Conservation (phyloP, 2,329 filamentous ascomycete genomes). For the Fusarium humuli region DNA sequence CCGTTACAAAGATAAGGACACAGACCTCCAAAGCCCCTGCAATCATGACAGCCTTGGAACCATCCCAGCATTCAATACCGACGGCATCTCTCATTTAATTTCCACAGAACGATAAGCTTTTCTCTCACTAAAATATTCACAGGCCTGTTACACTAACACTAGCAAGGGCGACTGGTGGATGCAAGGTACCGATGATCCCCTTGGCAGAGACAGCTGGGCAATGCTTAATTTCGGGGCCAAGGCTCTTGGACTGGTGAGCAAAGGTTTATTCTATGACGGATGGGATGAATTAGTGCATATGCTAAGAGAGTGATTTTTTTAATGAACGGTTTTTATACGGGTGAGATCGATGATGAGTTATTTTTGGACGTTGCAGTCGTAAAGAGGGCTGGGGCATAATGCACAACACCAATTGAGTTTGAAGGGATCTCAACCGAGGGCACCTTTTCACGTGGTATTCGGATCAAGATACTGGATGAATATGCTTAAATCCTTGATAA, state of each 20-base stretch:
- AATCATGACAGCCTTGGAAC: neutral
- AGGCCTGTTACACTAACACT: neutral
- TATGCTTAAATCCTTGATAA: neutral
- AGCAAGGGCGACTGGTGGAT: conserved; percentile 12
- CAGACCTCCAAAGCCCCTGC: neutral
- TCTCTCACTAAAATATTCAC: neutral
- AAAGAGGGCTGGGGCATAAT: neutral
- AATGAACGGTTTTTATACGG: neutral
- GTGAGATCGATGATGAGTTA: conserved; percentile 24
- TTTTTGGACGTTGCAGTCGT: conserved; percentile 13
- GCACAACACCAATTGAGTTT: neutral
- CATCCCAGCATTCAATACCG: neutral
- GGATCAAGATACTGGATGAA: neutral
- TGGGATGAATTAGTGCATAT: conserved; percentile 17
- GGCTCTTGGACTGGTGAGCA: neutral
- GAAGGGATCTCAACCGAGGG: neutral
- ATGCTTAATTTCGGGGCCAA: conserved; percentile 33
- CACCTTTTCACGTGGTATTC: neutral
- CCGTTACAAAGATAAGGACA: conserved; percentile 4
- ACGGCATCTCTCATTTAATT: neutral
- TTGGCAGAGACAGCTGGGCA: conserved; percentile 25
- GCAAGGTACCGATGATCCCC: conserved; percentile 25
- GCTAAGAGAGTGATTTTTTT: neutral
- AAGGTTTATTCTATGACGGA: neutral
- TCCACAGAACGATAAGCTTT: conserved; percentile 22